Base-by-base conservation (phyloP, 2,329 filamentous ascomycete species). In the Tolypocladium ophioglossoides region DNA sequence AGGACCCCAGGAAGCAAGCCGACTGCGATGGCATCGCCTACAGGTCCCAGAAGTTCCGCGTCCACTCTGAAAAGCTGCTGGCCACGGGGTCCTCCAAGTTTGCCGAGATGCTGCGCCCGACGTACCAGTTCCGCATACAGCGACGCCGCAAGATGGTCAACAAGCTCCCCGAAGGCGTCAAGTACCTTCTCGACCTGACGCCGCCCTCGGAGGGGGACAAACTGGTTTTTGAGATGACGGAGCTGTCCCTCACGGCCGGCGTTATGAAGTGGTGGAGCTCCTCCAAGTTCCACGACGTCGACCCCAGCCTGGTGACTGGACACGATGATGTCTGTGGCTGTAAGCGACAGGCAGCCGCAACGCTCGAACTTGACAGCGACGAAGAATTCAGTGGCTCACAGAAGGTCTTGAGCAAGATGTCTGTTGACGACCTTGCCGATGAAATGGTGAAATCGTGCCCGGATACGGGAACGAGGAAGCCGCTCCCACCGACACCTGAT, bases 171-270 rank as follows among this genome's bases (percentile, higher is more conserved):
- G 59, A 66, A 2, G 77, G 74, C 0, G 68, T 86, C 61, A 75
- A 76, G 55, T 86, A 79, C 58, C 69, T 86, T 20, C 61, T 88
- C 38, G 83, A 88, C 59, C 71, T 87, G 14, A 86, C 83, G 0
- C 84, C 84, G 0, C 76, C 79, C 0, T 68, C 68, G 0, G 78
- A 85, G 62, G 85, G 82, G 1, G 82, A 86, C 2, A 83, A 85
- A 14, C 75, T 82, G 11, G 78, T 84, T 1, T 76, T 80, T 27
- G 72, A 80, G 55, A 73, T 83, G 55, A 79, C 79, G 1, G 77
- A 82, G 55, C 62, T 86, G 14, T 84, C 77, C 14, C 76, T 84
- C 52, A 78, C 83, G 0, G 65, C 70, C 4, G 76, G 77, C 1
- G 73, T 86, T 37, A 74, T 75, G 32, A 71, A 72, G 18, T 86